These are phyloP conservation scores for Trametes cingulata DNA, from an alignment of 768 basidiomycete genomes.

Conservation along the genomic window DNA sequence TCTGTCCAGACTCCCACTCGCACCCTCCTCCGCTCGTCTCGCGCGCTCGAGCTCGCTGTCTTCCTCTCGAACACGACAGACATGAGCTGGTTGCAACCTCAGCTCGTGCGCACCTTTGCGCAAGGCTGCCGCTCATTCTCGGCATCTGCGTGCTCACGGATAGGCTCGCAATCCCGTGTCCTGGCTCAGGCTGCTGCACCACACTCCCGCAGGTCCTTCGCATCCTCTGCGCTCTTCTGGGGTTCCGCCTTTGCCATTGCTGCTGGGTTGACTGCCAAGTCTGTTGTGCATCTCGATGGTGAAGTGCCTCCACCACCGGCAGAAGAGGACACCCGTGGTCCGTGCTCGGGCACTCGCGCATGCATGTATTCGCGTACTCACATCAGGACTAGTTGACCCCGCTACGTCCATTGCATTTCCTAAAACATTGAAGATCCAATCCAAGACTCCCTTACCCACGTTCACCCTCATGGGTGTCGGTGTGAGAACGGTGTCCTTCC, in stretches of 20 bases:
- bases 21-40: not conserved
- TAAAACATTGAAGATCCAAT: slow-evolving; percentile 59
- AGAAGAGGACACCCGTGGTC: slow-evolving; percentile 26
- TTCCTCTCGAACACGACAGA: not conserved
- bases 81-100: slow-evolving; percentile 16
- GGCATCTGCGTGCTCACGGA: slow-evolving; percentile 6
- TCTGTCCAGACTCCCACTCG: not conserved
- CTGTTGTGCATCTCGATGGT: slow-evolving; percentile 47
- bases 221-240: slow-evolving; percentile 16
- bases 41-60: not conserved
- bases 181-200: not conserved
- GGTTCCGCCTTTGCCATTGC: slow-evolving; percentile 34
- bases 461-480: slow-evolving; percentile 82
- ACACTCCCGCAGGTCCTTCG: not conserved
- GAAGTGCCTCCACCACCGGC: slow-evolving; percentile 25
- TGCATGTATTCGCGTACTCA: not conserved
- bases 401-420: slow-evolving; percentile 78
- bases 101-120: slow-evolving; percentile 1
- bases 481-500: slow-evolving; percentile 86
- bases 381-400: slow-evolving; percentile 55
- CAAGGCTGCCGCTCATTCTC: slow-evolving; percentile 17
- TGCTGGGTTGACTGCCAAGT: slow-evolving; percentile 31
- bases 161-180: not conserved
- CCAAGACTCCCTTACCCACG: slow-evolving; percentile 59
- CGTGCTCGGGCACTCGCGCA: not conserved